Percentiles rank a stretch among this genome's conserved stretches.
phyloP scores from a whole-genome alignment of 352 stramenopile genomes.

The Phytophthora hibernalis region DNA sequence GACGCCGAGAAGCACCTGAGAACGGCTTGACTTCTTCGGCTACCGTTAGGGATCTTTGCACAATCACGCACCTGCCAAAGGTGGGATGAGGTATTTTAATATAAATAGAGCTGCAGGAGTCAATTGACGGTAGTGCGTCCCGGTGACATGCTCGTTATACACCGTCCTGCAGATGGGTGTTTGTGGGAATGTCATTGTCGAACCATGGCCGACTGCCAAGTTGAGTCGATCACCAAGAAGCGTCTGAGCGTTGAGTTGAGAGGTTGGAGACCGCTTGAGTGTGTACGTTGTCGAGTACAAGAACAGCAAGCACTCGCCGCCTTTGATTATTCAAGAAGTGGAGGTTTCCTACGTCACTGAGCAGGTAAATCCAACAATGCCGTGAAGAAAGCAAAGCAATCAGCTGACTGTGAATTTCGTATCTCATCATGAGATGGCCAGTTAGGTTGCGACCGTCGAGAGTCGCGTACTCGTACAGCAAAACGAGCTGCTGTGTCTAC shows the following conservation, averaged over 20 bases:
- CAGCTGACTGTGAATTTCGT: neutral
- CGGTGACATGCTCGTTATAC: too few relatives aligned
- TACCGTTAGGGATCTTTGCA: slow-evolving; percentile 10
- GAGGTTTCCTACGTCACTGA: too few relatives aligned
- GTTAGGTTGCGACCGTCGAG: neutral
- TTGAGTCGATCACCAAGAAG: neutral
- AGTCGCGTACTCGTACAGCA: neutral
- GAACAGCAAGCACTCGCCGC: neutral
- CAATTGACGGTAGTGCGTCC: neutral
- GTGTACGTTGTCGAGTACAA: too few relatives aligned
- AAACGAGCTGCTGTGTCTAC: neutral
- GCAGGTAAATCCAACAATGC: too few relatives aligned
- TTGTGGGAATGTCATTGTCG: neutral
- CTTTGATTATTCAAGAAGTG: neutral
- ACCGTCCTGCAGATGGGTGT: neutral
- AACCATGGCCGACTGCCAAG: neutral
- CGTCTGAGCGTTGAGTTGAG: neutral
- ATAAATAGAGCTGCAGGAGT: neutral
- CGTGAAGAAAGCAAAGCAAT: neutral
- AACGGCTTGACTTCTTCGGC: neutral
- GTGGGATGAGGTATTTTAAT: neutral
- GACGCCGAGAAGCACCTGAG: slow-evolving; percentile 10
- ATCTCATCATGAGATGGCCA: slow-evolving; percentile 13
- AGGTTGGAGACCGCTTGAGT: neutral
- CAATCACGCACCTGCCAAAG: slow-evolving; percentile 3